Evolutionary conservation across 1,284 basidiomycete species (phyloP).

Genomic region (Naganishia sp.): DNA sequence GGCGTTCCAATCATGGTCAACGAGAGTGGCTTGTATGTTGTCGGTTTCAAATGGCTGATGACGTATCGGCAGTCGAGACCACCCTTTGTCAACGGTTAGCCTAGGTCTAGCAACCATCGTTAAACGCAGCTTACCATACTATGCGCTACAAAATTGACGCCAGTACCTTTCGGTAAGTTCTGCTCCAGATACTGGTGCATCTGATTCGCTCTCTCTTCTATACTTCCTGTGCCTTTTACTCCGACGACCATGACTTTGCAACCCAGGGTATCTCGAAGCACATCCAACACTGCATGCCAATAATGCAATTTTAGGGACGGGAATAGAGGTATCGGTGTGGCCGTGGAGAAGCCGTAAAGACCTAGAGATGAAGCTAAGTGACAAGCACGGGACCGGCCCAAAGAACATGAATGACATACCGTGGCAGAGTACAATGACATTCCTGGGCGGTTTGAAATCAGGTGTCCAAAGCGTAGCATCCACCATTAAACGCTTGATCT

Average conservation of each 20-base stretch:
- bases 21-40: conserved; percentile 80
- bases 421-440: conserved; percentile 92
- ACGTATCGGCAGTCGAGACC: conserved; percentile 93
- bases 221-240: conserved; percentile 91
- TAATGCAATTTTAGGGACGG: conserved; percentile 74
- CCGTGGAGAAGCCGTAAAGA: conserved; percentile 88
- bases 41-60: conserved; percentile 73
- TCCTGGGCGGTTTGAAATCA: conserved; percentile 68
- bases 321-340: conserved; percentile 71
- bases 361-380: conserved; percentile 58
- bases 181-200: conserved; percentile 73
- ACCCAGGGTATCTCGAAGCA: conserved; percentile 78
- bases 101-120: not conserved
- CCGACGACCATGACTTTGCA: conserved; percentile 94
- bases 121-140: conserved; percentile 67
- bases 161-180: conserved; percentile 63
- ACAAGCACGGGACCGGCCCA: conserved; percentile 1
- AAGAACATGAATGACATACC: conserved; percentile 60
- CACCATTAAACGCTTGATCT: conserved; percentile 70
- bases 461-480: conserved; percentile 74
- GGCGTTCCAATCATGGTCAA: conserved; percentile 91
- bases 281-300: conserved; percentile 85
- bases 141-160: conserved; percentile 92
- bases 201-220: conserved; percentile 75
- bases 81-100: conserved; percentile 55